Evolutionary conservation across 2,329 filamentous ascomycete species (phyloP).

Genomic region (Furcasterigmium furcatum): DNA sequence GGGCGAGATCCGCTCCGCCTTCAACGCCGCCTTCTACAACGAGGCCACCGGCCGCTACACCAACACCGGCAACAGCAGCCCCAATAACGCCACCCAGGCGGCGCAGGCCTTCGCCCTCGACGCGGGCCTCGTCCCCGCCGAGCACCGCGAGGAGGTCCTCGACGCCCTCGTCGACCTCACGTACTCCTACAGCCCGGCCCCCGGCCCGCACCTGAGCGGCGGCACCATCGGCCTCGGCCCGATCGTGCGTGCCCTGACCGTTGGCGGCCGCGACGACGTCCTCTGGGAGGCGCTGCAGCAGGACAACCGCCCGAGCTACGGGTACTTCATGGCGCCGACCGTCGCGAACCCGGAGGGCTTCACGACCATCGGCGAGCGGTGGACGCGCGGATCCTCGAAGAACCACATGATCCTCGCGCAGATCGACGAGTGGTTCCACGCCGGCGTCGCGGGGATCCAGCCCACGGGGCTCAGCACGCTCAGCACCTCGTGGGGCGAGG

Average conservation of each 20-base stretch:
- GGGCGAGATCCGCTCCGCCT: constrained; percentile 6
- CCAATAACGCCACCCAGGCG: constrained; percentile 1
- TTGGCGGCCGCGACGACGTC: constrained; percentile 1
- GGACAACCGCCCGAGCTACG: constrained; percentile 1
- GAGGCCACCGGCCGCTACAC: constrained; percentile 5
- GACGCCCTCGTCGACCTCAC: constrained; percentile 3
- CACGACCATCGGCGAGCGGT: constrained; percentile 6
- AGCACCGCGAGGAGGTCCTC: background rate
- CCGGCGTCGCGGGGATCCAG: constrained; percentile 4
- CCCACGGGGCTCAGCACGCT: background rate
- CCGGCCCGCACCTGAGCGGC: constrained; percentile 1
- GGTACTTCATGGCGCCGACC: constrained; percentile 4
- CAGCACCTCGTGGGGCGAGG: background rate
- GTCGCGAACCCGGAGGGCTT: constrained; percentile 1
- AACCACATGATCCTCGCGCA: constrained; percentile 10
- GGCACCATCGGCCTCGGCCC: constrained; percentile 4
- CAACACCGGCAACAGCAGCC: background rate
- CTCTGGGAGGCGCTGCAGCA: constrained; percentile 3
- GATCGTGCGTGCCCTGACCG: constrained; percentile 1
- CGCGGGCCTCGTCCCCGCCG: constrained; percentile 1
- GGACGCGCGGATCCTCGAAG: constrained; percentile 4
- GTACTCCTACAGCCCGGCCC: background rate
- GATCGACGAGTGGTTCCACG: constrained; percentile 9
- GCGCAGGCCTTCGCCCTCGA: constrained; percentile 4
- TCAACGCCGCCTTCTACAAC: constrained; percentile 7